Percentiles rank a stretch among this genome's conserved stretches.
Conservation (phyloP, 2,329 filamentous ascomycete species). For the Xylaria sp. region DNA sequence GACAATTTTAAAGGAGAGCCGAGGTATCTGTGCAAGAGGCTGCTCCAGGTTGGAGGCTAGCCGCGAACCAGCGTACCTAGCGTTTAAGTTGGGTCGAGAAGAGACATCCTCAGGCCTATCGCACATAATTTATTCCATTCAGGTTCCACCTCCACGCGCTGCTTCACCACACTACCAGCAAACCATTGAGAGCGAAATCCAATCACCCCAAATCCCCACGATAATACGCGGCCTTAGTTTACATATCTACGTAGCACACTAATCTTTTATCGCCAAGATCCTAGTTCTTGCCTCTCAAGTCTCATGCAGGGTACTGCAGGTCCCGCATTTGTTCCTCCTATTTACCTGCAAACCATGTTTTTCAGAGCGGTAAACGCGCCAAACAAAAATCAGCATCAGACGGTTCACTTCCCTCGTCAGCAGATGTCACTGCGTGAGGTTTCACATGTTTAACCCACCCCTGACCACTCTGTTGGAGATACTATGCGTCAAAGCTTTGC, state of each 20-base stretch:
- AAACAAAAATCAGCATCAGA: background rate
- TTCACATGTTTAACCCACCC: too few relatives aligned
- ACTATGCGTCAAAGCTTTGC: too few relatives aligned
- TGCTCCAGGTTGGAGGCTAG: background rate
- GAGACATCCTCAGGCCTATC: slow-evolving; percentile 12
- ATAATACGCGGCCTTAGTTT: slow-evolving; percentile 7
- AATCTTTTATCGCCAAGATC: slow-evolving; percentile 6
- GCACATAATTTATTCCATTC: background rate
- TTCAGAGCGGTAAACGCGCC: slow-evolving; percentile 20
- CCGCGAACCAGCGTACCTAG: background rate
- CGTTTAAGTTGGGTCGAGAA: background rate
- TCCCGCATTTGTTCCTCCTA: slow-evolving; percentile 9
- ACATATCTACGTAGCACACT: too few relatives aligned
- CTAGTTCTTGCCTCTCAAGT: background rate
- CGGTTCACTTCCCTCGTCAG: background rate
- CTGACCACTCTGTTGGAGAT: too few relatives aligned
- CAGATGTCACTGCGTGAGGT: background rate
- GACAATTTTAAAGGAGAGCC: background rate
- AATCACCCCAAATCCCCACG: slow-evolving; percentile 9
- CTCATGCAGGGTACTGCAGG: slow-evolving; percentile 6
- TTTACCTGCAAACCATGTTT: slow-evolving; percentile 1
- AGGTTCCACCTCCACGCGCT: slow-evolving; percentile 12
- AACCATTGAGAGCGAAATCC: background rate
- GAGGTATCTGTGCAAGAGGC: background rate
- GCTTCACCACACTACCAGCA: background rate